Evolutionary conservation across 169 alveolate genomes (phyloP).

Genomic region (Plasmodium vinckei): DNA sequence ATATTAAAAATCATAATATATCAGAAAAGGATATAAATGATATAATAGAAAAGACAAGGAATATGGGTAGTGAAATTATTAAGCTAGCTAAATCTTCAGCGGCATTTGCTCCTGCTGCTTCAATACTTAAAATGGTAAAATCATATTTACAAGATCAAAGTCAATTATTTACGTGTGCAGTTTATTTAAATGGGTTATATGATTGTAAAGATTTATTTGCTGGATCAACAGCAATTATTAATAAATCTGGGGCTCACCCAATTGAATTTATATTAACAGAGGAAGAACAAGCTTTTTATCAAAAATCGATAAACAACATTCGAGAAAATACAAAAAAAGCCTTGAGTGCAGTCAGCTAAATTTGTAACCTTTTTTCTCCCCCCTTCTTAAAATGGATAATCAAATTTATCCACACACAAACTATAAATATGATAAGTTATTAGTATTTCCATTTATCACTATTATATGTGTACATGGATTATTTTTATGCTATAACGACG

Average conservation of each 20-base stretch:
- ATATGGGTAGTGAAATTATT: constrained; percentile 82
- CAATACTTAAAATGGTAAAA: constrained; percentile 82
- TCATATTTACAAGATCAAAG: constrained; percentile 79
- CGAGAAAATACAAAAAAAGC: constrained; percentile 41
- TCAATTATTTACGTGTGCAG: constrained; percentile 81
- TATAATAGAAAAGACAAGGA: constrained; percentile 79
- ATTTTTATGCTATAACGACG: too few species aligned
- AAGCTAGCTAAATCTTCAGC: constrained; percentile 80
- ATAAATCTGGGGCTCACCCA: constrained; percentile 78
- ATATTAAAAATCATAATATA: constrained; percentile 71
- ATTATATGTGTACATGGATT: too few species aligned
- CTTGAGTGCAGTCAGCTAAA: constrained; percentile 17
- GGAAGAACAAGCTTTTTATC: constrained; percentile 77
- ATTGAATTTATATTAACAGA: constrained; percentile 68
- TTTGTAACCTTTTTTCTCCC: too few species aligned
- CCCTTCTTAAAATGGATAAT: too few species aligned
- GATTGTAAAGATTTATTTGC: constrained; percentile 78
- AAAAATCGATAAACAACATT: constrained; percentile 64
- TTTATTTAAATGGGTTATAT: constrained; percentile 81
- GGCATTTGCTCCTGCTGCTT: constrained; percentile 85
- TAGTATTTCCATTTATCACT: too few species aligned
- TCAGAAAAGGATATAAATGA: constrained; percentile 72
- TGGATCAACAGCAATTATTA: constrained; percentile 82
- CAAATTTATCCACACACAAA: too few species aligned
- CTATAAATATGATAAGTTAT: too few species aligned